phyloP scores from a whole-genome alignment of 164 flowering plant species.

The Warburgia ugandensis region DNA sequence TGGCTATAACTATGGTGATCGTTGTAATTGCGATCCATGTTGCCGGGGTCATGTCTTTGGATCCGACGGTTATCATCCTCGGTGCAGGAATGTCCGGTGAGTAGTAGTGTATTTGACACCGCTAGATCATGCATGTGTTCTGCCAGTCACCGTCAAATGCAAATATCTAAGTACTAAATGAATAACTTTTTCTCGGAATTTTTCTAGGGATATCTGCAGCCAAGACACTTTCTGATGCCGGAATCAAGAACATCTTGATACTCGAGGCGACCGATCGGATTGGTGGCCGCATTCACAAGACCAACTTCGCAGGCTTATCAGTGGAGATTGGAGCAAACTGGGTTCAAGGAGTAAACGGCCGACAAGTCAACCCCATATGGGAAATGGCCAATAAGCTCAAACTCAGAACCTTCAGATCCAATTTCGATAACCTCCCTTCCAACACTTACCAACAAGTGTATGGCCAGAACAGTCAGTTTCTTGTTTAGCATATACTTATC shows the following conservation, averaged over 20 bases:
- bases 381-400: constrained; percentile 26
- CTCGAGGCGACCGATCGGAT: constrained; percentile 31
- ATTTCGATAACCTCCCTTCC: constrained; percentile 13
- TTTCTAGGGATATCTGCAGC: constrained; percentile 28
- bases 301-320: constrained; percentile 24
- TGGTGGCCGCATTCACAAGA: constrained; percentile 29
- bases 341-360: constrained; percentile 34
- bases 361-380: constrained; percentile 29
- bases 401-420: constrained; percentile 18
- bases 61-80: no score
- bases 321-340: constrained; percentile 45
- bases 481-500: no score
- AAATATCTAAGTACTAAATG: no score
- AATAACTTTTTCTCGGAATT: no score
- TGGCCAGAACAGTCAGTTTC: no score
- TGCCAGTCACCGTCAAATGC: no score
- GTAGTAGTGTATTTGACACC: no score
- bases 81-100: no score
- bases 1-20: no score
- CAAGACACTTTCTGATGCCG: constrained; percentile 27
- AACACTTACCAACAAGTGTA: constrained; percentile 26
- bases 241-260: constrained; percentile 31
- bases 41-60: no score
- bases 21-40: no score
- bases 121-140: no score